Base-by-base conservation (phyloP, 1,139 yeast species). In the Sugiyamaella pinicola region DNA sequence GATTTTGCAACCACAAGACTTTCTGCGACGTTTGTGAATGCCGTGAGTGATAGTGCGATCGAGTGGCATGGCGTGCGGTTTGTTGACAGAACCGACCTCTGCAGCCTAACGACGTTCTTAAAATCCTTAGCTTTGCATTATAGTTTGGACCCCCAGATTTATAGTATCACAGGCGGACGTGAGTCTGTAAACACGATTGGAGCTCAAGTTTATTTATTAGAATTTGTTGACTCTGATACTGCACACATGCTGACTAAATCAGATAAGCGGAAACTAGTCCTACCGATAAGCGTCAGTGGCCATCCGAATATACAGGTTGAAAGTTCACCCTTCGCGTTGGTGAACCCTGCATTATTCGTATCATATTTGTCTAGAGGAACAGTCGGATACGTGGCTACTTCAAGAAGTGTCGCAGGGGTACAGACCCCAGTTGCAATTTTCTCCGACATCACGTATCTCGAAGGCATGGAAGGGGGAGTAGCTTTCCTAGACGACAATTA, bases 401-500 rank as follows among this genome's bases (percentile, higher is more conserved):
- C 51, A 10, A 45, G 37, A 18, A 34, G 49, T 7, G 52, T 67
- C 8, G 18, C 15, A 24, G 51, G 51, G 4, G 15, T n/a, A 18
- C 33, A 22, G 12, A 8, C 28, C 6, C 53, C 55, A 15, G 62
- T 66, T 3, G 65, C 73, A 8, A 76, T 74, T 55, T 68, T 84
- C 5, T 69, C 79, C 18, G 91, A 85, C 62, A 65, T 76, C 2
- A 75, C 79, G 58, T 85, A 76, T 60, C 64, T 85, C 53, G 89
- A 84, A 47, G 84, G 85, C 56, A 81, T 81, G 79, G 74, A 76
- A n/a, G 90, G 90, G 1, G 86, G 83, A 0, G 56, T 77, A 2
- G 85, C 74, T 1, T 63, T 56, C 54, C 17, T 29, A 22, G 48
- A 49, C 13, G 19, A 13, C n/a, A 17, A 22, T 2, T 7, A 6